These are phyloP conservation scores for Exophiala mesophila DNA, from an alignment of 2,329 filamentous ascomycete species.

Conservation along the genomic window DNA sequence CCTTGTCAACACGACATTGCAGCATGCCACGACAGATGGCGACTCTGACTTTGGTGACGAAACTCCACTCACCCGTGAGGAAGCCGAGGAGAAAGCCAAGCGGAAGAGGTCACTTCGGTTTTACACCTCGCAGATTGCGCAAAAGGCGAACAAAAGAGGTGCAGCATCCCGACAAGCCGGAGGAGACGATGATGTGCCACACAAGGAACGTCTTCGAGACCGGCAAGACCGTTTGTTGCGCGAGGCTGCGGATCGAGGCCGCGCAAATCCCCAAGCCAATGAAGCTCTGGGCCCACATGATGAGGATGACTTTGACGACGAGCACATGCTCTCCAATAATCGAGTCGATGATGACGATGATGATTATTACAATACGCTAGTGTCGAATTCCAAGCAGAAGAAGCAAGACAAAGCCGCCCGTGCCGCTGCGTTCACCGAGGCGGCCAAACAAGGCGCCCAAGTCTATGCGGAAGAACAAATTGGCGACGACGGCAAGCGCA, in stretches of 20 bases:
- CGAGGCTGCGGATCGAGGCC: constrained; percentile 81
- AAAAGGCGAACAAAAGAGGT: constrained; percentile 80
- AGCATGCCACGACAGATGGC: constrained; percentile 46
- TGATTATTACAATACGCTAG: constrained; percentile 81
- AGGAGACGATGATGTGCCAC: constrained; percentile 60
- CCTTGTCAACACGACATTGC: constrained; percentile 29
- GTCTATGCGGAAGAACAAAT: constrained; percentile 64
- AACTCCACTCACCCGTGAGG: constrained; percentile 67
- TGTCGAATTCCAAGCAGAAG: constrained; percentile 49
- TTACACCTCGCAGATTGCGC: constrained; percentile 95
- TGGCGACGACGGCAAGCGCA: constrained; percentile 79
- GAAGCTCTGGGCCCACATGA: constrained; percentile 63
- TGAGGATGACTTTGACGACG: constrained; percentile 56
- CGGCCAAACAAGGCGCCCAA: constrained; percentile 53
- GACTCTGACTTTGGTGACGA: constrained; percentile 94
- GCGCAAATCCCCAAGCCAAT: constrained; percentile 48
- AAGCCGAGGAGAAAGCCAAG: constrained; percentile 79
- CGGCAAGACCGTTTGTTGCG: constrained; percentile 78
- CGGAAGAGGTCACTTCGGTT: constrained; percentile 92
- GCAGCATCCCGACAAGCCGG: constrained; percentile 59
- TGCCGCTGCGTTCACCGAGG: constrained; percentile 52
- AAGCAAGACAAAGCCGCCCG: constrained; percentile 71
- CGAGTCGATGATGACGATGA: constrained; percentile 50
- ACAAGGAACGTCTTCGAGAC: constrained; percentile 83
- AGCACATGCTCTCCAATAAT: constrained; percentile 32